A percentile compares a stretch with the other conserved stretches of the same genome.
Conservation (phyloP, 805 yeast genomes). For the Ogataea populi-albae region DNA sequence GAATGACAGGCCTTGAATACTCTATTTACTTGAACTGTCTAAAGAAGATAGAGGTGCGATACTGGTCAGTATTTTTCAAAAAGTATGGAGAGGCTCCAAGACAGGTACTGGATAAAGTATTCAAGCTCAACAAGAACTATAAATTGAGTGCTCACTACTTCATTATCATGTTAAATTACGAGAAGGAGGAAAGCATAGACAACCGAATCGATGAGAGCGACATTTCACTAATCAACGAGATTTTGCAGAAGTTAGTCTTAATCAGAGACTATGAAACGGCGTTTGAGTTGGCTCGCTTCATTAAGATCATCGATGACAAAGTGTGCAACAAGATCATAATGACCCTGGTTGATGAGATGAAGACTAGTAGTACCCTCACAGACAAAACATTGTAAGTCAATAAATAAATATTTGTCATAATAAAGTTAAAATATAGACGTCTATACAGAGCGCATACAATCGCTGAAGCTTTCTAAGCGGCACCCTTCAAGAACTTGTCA, state of each 20-base stretch:
- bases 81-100: constrained; percentile 43
- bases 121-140: constrained; percentile 37
- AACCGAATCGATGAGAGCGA: constrained; percentile 31
- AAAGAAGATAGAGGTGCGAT: constrained; percentile 50
- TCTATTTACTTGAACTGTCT: constrained; percentile 49
- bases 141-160: constrained; percentile 50
- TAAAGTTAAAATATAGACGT: constrained; percentile 34
- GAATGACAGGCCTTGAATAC: constrained; percentile 30
- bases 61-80: constrained; percentile 48
- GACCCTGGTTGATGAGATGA: constrained; percentile 18
- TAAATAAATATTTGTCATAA: constrained; percentile 10
- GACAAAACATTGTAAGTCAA: too few species aligned
- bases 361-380: too few species aligned
- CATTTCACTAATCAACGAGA: constrained; percentile 39
- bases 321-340: constrained; percentile 37
- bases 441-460: constrained; percentile 31
- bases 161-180: constrained; percentile 50
- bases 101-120: constrained; percentile 40
- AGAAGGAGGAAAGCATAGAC: constrained; percentile 34
- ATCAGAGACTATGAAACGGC: constrained; percentile 49
- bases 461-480: constrained; percentile 25
- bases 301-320: constrained; percentile 44
- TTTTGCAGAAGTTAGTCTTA: constrained; percentile 41
- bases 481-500: constrained; percentile 70
- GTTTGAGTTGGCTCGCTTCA: constrained; percentile 52